Conservation (phyloP, 306 rosid genomes). For the Nissolia schottii region DNA sequence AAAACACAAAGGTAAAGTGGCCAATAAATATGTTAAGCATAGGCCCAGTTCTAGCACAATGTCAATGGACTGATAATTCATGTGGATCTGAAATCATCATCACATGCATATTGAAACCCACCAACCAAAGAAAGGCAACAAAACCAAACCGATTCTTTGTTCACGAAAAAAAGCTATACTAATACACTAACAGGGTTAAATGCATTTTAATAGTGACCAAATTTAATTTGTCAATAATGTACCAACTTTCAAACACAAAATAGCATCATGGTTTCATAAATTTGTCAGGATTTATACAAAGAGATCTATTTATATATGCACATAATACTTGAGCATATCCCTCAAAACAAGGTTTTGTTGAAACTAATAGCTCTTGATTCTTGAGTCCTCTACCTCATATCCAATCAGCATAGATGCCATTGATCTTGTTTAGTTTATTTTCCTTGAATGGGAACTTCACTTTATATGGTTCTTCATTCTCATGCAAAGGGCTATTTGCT, state of each 20-base stretch:
- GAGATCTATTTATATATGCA: neutral
- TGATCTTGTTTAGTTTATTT: constrained; percentile 24
- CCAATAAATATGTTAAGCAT: too few species aligned
- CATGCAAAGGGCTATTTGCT: neutral
- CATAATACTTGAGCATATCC: neutral
- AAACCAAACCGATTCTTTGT: too few species aligned
- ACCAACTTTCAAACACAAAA: neutral
- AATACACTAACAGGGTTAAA: too few species aligned
- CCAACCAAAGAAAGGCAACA: too few species aligned
- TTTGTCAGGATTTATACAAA: constrained; percentile 6
- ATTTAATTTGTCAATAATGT: neutral
- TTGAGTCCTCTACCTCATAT: constrained; percentile 20
- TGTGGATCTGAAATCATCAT: too few species aligned
- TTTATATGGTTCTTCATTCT: constrained; percentile 9
- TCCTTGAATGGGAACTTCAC: constrained; percentile 15
- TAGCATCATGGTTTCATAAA: neutral
- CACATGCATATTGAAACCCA: too few species aligned
- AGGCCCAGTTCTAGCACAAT: too few species aligned
- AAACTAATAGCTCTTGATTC: neutral
- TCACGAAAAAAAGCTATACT: too few species aligned
- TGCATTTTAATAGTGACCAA: too few species aligned
- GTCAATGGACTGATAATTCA: too few species aligned
- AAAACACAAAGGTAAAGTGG: too few species aligned
- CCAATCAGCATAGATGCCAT: constrained; percentile 59
- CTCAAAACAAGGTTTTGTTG: neutral